Percentiles rank a stretch among this genome's conserved stretches.
Evolutionary conservation across 2,329 filamentous ascomycete species (phyloP).

Genomic region (Pochonia chlamydosporia): DNA sequence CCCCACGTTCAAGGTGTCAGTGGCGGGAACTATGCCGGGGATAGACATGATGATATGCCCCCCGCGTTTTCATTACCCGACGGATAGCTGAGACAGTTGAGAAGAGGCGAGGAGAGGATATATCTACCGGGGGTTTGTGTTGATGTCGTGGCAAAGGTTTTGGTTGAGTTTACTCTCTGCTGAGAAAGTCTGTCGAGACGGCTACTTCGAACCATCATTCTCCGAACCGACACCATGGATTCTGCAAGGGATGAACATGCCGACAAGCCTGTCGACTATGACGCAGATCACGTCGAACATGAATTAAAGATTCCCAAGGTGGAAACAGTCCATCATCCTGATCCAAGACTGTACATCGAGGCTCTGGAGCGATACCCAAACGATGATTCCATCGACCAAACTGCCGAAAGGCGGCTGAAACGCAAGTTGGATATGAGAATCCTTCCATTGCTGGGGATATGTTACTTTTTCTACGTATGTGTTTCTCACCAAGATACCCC

Average conservation of each 20-base stretch:
- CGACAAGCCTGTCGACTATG: no score
- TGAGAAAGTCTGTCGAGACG: no score
- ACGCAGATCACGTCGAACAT: slow-evolving; percentile 14
- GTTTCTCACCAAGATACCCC: neutral
- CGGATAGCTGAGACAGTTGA: no score
- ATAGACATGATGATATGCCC: no score
- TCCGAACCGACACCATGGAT: neutral
- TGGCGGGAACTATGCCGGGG: no score
- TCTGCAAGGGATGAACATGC: neutral
- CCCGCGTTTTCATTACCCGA: no score
- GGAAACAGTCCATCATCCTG: slow-evolving; percentile 14
- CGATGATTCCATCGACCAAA: slow-evolving; percentile 30
- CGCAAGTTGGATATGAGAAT: slow-evolving; percentile 33
- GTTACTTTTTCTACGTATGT: slow-evolving; percentile 33
- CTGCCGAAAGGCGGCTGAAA: slow-evolving; percentile 24
- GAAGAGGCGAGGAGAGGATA: no score
- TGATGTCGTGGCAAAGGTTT: no score
- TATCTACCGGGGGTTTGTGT: no score
- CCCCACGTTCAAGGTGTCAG: no score
- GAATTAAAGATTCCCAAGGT: slow-evolving; percentile 11
- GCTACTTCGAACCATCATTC: neutral
- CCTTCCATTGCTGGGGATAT: slow-evolving; percentile 30
- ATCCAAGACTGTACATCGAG: slow-evolving; percentile 26
- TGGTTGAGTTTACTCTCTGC: no score
- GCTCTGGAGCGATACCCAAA: slow-evolving; percentile 29